A percentile compares a stretch with the other conserved stretches of the same genome.
phyloP scores from a whole-genome alignment of 257 asterid species.

The Plectranthus barbatus region DNA sequence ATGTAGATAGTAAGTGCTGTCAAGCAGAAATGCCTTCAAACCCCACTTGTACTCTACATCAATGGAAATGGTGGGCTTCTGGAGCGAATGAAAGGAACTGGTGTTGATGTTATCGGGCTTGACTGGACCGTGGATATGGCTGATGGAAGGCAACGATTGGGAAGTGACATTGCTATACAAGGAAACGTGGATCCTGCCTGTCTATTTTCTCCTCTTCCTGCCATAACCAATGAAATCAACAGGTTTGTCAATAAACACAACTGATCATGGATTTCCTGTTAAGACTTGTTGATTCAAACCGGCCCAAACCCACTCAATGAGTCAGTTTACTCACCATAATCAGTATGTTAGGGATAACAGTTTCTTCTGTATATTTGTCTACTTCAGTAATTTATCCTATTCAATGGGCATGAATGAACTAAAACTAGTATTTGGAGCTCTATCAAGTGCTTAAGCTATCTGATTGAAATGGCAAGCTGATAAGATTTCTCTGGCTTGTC shows the following conservation, averaged over 20 bases:
- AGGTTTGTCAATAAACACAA: conserved; percentile 38
- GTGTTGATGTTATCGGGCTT: conserved; percentile 92
- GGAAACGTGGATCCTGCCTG: conserved; percentile 90
- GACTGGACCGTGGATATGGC: conserved; percentile 98
- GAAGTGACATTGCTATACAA: conserved; percentile 67
- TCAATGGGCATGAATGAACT: neutral
- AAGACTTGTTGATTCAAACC: neutral
- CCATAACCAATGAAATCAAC: conserved; percentile 62
- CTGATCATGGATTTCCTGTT: neutral
- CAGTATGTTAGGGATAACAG: neutral
- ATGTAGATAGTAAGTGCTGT: conserved; percentile 66
- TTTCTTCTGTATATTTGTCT: neutral
- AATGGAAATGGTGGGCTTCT: conserved; percentile 93
- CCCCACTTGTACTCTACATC: conserved; percentile 85
- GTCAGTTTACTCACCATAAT: neutral
- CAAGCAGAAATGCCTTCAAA: conserved; percentile 68
- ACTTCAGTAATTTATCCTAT: neutral
- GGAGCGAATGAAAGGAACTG: conserved; percentile 85
- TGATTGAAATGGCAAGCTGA: neutral
- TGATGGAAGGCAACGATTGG: conserved; percentile 75
- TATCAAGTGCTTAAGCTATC: neutral
- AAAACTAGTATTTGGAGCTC: no score
- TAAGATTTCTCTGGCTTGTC: conserved; percentile 15
- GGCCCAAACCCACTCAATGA: neutral
- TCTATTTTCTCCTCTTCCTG: conserved; percentile 76